Evolutionary conservation across 2,329 filamentous ascomycete species (phyloP), one percentile per base, ranked within the genome.

Genomic region (Bipolaris bicolor): DNA sequence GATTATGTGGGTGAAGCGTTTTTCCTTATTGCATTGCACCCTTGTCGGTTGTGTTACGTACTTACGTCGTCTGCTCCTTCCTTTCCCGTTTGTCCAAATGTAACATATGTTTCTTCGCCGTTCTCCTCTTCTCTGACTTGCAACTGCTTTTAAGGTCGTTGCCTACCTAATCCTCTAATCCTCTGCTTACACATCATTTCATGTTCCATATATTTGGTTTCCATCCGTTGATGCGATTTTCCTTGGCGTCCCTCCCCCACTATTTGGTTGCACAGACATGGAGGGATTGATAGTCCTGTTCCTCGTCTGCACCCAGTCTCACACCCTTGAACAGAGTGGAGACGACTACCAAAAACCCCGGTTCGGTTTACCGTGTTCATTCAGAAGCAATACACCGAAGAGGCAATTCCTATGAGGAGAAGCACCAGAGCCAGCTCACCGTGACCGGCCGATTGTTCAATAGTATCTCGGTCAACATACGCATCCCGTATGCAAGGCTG

Each of bases 21-120:
- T 56, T 48, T 56, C 44, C 37, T 49, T 50, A 13, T 20, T 45
- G 33, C 39, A 26, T 48, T 36, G 39, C 47, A 40, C 43, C 50
- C 34, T 33, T 58, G 15, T 45, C 24, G 4, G 41, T 36, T 34
- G 49, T 49, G 26, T 58, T 40, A 47, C 40, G 15, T 37, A 46
- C 48, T 44, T 34, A 34, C 36, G 36, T 20, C 48, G 18, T 45
- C 39, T 33, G n/a, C 36, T 45, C 37, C 13, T 34, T 20, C 16
- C 40, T 29, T 33, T 54, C 40, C 22, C 18, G 26, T 37, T 58
- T 37, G 39, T 49, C 41, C 16, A 40, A 54, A 61, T 59, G 58
- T 63, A 63, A 52, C 58, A 57, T 61, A 52, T 54, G 49, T 40
- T 52, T 16, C 37, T 49, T 29, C 33, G 20, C 49, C n/a, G 7